Evolutionary conservation across 2,329 filamentous ascomycete species (phyloP).

Genomic region (Ophiognomonia clavigignenti-juglandacearum): DNA sequence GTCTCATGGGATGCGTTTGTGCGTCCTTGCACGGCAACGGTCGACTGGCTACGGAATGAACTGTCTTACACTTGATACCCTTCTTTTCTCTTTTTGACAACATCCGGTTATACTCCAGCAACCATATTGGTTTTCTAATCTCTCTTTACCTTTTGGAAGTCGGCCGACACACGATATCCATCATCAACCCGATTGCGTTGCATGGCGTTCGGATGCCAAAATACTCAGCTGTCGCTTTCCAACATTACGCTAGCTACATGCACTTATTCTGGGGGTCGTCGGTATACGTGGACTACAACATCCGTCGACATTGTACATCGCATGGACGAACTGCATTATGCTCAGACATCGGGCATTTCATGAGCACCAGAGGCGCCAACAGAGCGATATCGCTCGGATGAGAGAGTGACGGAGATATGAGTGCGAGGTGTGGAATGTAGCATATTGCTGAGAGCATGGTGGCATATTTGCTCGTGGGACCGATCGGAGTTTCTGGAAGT

Average conservation of each 20-base stretch:
- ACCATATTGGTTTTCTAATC: constrained; percentile 3
- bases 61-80: constrained; percentile 14
- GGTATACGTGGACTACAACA: neutral
- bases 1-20: neutral
- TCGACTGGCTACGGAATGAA: constrained; percentile 6
- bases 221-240: neutral
- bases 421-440: too few relatives aligned
- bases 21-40: constrained; percentile 1
- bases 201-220: constrained; percentile 7
- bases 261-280: neutral
- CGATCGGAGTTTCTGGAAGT: too few relatives aligned
- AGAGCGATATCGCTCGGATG: neutral
- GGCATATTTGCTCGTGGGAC: too few relatives aligned
- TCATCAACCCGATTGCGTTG: constrained; percentile 1
- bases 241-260: neutral
- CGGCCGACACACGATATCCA: constrained; percentile 2
- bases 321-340: too few relatives aligned
- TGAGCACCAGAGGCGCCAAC: neutral
- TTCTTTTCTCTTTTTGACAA: constrained; percentile 11
- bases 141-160: constrained; percentile 3
- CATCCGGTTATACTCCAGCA: constrained; percentile 4
- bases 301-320: neutral
- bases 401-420: too few relatives aligned
- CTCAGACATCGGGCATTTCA: neutral
- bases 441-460: too few relatives aligned